Evolutionary conservation across 2,329 filamentous ascomycete species (phyloP).

Genomic region (Ceratocystis huliohia): DNA sequence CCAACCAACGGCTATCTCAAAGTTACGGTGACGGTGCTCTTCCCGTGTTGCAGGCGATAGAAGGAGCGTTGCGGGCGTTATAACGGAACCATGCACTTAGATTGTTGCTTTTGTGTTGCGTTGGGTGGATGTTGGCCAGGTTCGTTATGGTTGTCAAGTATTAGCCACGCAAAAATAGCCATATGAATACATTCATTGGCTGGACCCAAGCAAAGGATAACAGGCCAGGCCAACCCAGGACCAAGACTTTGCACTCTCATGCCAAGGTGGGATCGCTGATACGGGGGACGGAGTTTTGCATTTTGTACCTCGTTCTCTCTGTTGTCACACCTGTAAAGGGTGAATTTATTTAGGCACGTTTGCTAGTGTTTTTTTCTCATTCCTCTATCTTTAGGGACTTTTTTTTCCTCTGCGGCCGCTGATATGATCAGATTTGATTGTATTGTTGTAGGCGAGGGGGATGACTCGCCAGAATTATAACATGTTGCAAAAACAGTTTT

Average conservation of each 20-base stretch:
- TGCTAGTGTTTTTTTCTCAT: neutral
- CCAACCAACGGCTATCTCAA: neutral
- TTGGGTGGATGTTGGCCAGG: neutral
- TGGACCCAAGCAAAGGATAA: too few species aligned
- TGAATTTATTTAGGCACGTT: neutral
- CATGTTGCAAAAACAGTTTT: too few species aligned
- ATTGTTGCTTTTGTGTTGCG: neutral
- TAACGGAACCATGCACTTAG: conserved; percentile 14
- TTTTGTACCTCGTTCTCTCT: neutral
- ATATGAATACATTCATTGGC: neutral
- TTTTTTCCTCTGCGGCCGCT: neutral
- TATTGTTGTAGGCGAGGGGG: too few species aligned
- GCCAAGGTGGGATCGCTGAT: neutral
- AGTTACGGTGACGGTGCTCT: conserved; percentile 7
- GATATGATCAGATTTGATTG: too few species aligned
- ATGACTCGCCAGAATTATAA: too few species aligned
- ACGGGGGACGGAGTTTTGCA: conserved; percentile 6
- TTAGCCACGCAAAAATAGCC: neutral
- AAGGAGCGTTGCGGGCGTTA: conserved; percentile 18
- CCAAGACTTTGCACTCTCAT: neutral
- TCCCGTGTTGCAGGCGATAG: conserved; percentile 10
- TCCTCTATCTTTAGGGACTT: neutral
- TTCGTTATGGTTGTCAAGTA: neutral
- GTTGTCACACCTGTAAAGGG: neutral
- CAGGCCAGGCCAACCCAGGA: neutral